Evolutionary conservation across 169 alveolate species (phyloP).

Genomic region (Miamiensis avidus): DNA sequence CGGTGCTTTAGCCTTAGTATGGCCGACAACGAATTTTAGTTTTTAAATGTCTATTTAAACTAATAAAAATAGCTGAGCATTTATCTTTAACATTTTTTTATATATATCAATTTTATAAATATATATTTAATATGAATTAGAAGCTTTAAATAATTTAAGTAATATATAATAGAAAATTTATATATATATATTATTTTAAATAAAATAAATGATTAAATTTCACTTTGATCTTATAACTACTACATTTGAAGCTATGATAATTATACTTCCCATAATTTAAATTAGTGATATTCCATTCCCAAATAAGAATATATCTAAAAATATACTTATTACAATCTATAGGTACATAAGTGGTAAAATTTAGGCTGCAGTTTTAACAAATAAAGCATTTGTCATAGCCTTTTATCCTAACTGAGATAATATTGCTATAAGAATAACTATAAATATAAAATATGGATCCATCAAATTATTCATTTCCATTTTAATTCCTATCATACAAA

Average conservation of each 20-base stretch:
- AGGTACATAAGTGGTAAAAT: background rate
- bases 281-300: background rate
- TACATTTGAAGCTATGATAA: background rate
- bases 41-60: no score
- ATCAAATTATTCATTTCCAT: background rate
- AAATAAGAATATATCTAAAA: background rate
- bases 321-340: background rate
- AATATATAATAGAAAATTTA: no score
- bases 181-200: no score
- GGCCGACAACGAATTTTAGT: no score
- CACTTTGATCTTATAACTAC: background rate
- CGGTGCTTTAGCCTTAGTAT: no score
- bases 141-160: no score
- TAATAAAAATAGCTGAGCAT: no score
- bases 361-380: background rate
- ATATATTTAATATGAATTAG: no score
- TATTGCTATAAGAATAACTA: background rate
- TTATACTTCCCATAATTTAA: background rate
- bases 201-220: no score
- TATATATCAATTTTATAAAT: no score
- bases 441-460: no score
- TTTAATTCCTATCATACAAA: background rate
- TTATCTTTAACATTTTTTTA: no score
- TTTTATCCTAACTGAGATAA: background rate
- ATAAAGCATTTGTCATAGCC: background rate